phyloP scores from a whole-genome alignment of 352 stramenopile species.

The Lagenidium sp. region DNA sequence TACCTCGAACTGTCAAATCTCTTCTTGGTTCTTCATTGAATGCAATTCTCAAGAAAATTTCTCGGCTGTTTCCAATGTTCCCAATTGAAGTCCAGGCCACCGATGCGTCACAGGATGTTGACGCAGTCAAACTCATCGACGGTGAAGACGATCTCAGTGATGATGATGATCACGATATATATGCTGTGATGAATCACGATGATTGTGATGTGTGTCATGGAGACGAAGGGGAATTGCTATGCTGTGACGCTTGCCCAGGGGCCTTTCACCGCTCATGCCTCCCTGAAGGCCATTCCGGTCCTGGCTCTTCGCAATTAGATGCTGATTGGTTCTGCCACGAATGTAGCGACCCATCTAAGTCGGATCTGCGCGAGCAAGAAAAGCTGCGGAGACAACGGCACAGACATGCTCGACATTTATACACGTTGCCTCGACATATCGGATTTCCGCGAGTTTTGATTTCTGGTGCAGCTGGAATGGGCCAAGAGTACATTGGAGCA shows the following conservation, averaged over 20 bases:
- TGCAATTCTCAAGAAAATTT: slow-evolving; percentile 31
- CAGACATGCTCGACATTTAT: slow-evolving; percentile 14
- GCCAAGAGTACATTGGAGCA: slow-evolving; percentile 58
- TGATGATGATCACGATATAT: slow-evolving; percentile 63
- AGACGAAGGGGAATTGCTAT: slow-evolving; percentile 42
- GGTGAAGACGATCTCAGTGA: slow-evolving; percentile 30
- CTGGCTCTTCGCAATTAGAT: slow-evolving; percentile 5
- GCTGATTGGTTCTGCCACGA: slow-evolving; percentile 50
- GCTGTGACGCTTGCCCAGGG: slow-evolving; percentile 50
- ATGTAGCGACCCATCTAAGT: slow-evolving; percentile 20
- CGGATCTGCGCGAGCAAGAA: slow-evolving; percentile 15
- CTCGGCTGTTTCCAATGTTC: slow-evolving; percentile 52
- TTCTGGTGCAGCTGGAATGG: slow-evolving; percentile 45
- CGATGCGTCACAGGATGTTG: too few relatives aligned
- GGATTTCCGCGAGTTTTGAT: slow-evolving; percentile 71
- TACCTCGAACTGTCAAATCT: slow-evolving; percentile 47
- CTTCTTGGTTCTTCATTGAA: slow-evolving; percentile 31
- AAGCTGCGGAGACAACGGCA: slow-evolving; percentile 7
- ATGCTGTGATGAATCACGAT: slow-evolving; percentile 41
- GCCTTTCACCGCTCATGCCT: slow-evolving; percentile 52
- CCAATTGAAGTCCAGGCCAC: slow-evolving; percentile 34
- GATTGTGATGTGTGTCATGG: slow-evolving; percentile 68
- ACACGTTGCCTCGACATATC: slow-evolving; percentile 33
- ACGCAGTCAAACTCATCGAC: slow-evolving; percentile 9
- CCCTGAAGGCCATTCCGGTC: slow-evolving; percentile 3